Evolutionary conservation across 2,329 filamentous ascomycete genomes (phyloP).

Genomic region (Calonectria ilicicola): DNA sequence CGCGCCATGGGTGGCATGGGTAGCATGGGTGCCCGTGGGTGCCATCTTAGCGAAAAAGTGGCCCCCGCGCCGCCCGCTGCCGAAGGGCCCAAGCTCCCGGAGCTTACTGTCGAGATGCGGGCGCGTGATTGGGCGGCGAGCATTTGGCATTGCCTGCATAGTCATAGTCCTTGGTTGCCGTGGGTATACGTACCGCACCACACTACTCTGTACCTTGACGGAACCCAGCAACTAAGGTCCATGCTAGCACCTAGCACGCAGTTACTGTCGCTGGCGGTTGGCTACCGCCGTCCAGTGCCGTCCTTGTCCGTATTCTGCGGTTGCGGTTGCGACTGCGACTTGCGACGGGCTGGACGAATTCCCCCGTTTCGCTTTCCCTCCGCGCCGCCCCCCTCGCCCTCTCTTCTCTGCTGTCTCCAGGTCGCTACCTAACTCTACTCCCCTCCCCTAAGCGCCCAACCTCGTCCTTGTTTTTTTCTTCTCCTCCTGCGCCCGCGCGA

Average conservation of each 20-base stretch:
- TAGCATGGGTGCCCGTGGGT: neutral
- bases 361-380: slow-evolving; percentile 27
- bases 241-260: slow-evolving; percentile 10
- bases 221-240: slow-evolving; percentile 10
- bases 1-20: no score
- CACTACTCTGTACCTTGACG: neutral
- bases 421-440: slow-evolving; percentile 13
- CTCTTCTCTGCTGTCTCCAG: slow-evolving; percentile 20
- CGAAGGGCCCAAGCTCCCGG: slow-evolving; percentile 47
- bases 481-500: neutral
- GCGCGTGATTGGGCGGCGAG: slow-evolving; percentile 40
- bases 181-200: slow-evolving; percentile 4
- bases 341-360: slow-evolving; percentile 29
- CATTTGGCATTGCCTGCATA: slow-evolving; percentile 13
- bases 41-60: slow-evolving; percentile 33
- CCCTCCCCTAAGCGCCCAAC: slow-evolving; percentile 36
- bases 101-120: slow-evolving; percentile 38
- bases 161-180: neutral
- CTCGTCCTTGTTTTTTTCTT: slow-evolving; percentile 36
- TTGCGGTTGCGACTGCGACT: slow-evolving; percentile 42
- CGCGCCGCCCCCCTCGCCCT: slow-evolving; percentile 1
- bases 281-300: neutral
- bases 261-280: slow-evolving; percentile 5
- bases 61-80: slow-evolving; percentile 37
- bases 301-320: slow-evolving; percentile 23